These are phyloP conservation scores for Ceratocystis ficicola DNA, from an alignment of 2,329 filamentous ascomycete species.

Conservation along the genomic window DNA sequence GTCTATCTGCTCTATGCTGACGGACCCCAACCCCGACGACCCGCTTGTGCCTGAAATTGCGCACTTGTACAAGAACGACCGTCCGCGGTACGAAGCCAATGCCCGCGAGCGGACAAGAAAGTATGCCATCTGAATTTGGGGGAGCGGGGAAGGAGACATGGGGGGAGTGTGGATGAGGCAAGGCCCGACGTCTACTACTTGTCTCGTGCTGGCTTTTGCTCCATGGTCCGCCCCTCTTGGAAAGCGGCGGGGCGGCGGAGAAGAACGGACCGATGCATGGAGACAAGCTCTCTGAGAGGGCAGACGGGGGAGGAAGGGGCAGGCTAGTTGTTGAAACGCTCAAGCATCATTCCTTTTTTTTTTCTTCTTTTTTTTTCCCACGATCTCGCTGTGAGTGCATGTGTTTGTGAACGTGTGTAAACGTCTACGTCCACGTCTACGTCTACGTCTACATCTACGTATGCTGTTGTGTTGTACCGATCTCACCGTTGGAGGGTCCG, in stretches of 20 bases:
- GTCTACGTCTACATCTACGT: no score
- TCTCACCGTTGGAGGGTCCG: no score
- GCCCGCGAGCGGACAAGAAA: constrained; percentile 98
- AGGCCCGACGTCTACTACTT: background rate
- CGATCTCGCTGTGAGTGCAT: no score
- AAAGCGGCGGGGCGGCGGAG: background rate
- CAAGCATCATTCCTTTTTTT: background rate
- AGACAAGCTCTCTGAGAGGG: background rate
- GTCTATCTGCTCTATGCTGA: constrained; percentile 99
- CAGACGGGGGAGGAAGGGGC: background rate
- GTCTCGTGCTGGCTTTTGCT: background rate
- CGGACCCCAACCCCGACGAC: constrained; percentile 97
- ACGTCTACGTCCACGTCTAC: no score
- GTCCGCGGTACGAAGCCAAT: constrained; percentile 87
- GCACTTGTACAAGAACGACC: constrained; percentile 99
- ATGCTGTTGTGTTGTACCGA: no score
- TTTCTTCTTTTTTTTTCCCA: background rate
- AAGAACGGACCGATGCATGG: background rate
- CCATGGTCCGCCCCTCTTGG: background rate
- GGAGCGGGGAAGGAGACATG: background rate
- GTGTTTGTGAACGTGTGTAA: no score
- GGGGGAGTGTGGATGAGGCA: background rate
- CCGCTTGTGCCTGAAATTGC: constrained; percentile 97
- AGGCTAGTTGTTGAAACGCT: constrained; percentile 8
- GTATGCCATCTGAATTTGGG: constrained; percentile 66